Percentiles rank a stretch among this genome's conserved stretches.
These are phyloP conservation scores for Trichoderma endophyticum DNA, from an alignment of 2,329 filamentous ascomycete genomes.

Conservation along the genomic window DNA sequence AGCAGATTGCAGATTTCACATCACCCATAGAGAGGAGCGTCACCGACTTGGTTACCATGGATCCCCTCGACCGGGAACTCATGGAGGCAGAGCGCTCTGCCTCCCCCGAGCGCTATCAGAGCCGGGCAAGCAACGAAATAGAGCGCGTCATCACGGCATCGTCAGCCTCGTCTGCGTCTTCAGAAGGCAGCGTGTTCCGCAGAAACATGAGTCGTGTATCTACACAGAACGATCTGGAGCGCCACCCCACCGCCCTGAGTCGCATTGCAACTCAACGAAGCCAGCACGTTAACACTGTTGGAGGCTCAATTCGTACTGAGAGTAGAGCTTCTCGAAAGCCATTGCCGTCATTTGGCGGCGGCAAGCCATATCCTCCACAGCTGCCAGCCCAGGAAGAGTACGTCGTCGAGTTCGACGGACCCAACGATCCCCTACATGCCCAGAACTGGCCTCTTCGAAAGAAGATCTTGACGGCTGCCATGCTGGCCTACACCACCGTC, in stretches of 20 bases:
- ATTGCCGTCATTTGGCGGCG: conserved; percentile 66
- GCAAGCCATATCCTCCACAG: conserved; percentile 70
- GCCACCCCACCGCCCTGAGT: conserved; percentile 65
- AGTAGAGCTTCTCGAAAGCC: conserved; percentile 54
- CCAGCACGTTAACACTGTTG: conserved; percentile 72
- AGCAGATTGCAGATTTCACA: not conserved
- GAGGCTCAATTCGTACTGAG: conserved; percentile 39
- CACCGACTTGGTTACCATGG: conserved; percentile 31
- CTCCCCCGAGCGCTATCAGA: conserved; percentile 38
- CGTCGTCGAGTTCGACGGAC: conserved; percentile 81
- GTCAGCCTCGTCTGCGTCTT: conserved; percentile 48
- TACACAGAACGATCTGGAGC: conserved; percentile 65
- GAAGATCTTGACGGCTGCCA: conserved; percentile 67
- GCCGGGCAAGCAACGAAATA: conserved; percentile 51
- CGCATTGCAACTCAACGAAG: conserved; percentile 68
- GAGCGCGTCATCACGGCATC: conserved; percentile 57
- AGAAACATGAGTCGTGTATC: conserved; percentile 58
- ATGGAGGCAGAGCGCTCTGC: conserved; percentile 54
- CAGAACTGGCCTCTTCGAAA: conserved; percentile 82
- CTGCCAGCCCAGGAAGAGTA: conserved; percentile 72
- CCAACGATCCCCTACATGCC: conserved; percentile 77
- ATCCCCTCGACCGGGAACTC: conserved; percentile 52
- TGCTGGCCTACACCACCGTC: conserved; percentile 72
- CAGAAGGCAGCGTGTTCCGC: conserved; percentile 37
- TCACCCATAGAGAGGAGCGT: not conserved